Evolutionary conservation across 495 filamentous ascomycete species (phyloP), one percentile per base, ranked within the genome.

Genomic region (Pseudomonodictys pantanalensis): DNA sequence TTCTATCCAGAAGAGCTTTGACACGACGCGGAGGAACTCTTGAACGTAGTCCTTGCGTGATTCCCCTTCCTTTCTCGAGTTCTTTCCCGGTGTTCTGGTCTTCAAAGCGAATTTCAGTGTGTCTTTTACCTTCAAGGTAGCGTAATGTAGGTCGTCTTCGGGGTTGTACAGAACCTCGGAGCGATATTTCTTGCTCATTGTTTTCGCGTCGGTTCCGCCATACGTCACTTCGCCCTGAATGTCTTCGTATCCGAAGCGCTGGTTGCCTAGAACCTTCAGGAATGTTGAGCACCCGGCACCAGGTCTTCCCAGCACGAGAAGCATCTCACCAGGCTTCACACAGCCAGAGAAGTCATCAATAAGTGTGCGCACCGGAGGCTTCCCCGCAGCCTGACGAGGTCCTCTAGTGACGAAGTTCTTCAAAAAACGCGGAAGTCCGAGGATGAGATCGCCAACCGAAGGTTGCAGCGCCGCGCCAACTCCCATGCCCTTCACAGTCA

Each of bases 1-100:
- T 58, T 87, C 83, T 29, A 88, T 89, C 77, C 87, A 88, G 59
- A 95, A 93, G 30, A 91, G 76, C 60, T 89, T 86, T 33, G 88
- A 78, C 35, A 93, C 78, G 0, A 88, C 84, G 17, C 83, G 74
- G 5, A 90, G 77, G 56, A 90, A 86, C 35, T 86, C 83, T 25
- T 78, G 71, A 28, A 83, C 83, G 61, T 88, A 91, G 43, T 84
- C 79, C 42, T 75, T 74, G 12, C 83, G 75, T 35, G 75, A 78
- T 67, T 89, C 83, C 2, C 83, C 85, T 47, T 80, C 73, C 26
- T 80, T 73, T 0, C 88, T 77, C 10, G 83, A 85, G 10, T 71
- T 72, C 67, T 87, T 81, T 15, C 80, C 79, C 0, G 88, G 90
- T 0, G 87, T 89, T 32, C 86, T 75, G 1, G 82, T 84, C 47